Conservation (phyloP, 2,329 filamentous ascomycete species). For the Mariannaea elegans region DNA sequence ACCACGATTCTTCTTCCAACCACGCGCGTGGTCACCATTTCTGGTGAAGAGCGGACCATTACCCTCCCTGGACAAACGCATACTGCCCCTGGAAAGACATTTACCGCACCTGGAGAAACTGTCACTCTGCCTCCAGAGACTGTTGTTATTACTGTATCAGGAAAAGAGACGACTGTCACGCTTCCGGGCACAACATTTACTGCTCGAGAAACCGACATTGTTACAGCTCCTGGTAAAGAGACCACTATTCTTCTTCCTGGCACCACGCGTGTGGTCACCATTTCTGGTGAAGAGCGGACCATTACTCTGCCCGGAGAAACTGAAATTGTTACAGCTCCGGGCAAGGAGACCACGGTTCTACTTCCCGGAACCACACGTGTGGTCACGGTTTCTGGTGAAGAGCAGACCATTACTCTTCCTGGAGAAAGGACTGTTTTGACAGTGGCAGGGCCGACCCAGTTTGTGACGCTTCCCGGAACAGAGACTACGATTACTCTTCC, state of each 20-base stretch:
- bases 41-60: constrained; percentile 35
- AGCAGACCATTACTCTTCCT: constrained; percentile 33
- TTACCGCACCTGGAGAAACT: background rate
- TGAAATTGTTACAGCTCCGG: constrained; percentile 22
- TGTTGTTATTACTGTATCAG: background rate
- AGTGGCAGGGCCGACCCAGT: background rate
- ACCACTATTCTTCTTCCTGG: constrained; percentile 18
- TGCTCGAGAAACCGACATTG: background rate
- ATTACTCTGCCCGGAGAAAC: constrained; percentile 28
- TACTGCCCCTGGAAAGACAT: constrained; percentile 2
- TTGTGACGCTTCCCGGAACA: constrained; percentile 11
- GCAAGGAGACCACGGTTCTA: constrained; percentile 22
- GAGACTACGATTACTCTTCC: constrained; percentile 38
- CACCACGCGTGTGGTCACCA: constrained; percentile 26
- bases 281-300: constrained; percentile 35
- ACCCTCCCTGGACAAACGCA: constrained; percentile 22
- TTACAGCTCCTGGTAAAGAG: constrained; percentile 28
- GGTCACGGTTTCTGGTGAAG: constrained; percentile 35
- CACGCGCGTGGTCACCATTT: constrained; percentile 30
- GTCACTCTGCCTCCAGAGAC: background rate
- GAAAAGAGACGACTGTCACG: background rate
- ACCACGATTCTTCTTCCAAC: constrained; percentile 16
- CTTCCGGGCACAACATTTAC: constrained; percentile 20
- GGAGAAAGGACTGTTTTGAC: constrained; percentile 3
- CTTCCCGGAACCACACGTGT: constrained; percentile 18